These are phyloP conservation scores for Avena atlantica DNA, from an alignment of 176 grass and related monocot species.

Conservation along the genomic window DNA sequence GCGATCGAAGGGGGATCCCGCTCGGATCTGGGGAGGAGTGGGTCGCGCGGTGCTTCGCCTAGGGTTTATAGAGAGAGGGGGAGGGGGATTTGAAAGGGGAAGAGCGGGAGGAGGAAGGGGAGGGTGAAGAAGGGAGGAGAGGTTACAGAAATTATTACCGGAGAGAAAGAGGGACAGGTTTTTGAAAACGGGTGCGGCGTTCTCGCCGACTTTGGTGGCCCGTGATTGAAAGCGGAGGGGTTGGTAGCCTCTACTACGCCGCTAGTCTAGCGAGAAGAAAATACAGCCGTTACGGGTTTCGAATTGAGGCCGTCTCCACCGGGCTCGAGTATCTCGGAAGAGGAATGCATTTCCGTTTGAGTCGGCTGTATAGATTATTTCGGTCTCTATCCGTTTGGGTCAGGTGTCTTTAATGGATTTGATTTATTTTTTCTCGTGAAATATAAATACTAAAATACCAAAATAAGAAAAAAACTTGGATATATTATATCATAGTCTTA, in stretches of 20 bases:
- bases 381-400: too few species aligned
- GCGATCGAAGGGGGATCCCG: neutral
- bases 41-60: constrained; percentile 18
- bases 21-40: neutral
- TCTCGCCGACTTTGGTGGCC: constrained; percentile 42
- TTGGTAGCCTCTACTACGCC: neutral
- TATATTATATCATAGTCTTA: too few species aligned
- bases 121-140: neutral
- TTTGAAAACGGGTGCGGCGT: constrained; percentile 43
- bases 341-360: too few species aligned
- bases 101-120: constrained; percentile 41
- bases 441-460: too few species aligned
- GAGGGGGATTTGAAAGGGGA: constrained; percentile 36
- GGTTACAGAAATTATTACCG: too few species aligned
- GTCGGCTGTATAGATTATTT: too few species aligned
- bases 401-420: too few species aligned
- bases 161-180: neutral
- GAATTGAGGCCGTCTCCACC: too few species aligned
- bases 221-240: neutral
- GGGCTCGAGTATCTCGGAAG: too few species aligned
- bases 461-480: too few species aligned
- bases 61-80: constrained; percentile 44
- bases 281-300: too few species aligned
- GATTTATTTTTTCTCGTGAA: too few species aligned
- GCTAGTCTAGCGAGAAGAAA: neutral